These are phyloP conservation scores for Cryptococcus floricola DNA, from an alignment of 1,284 basidiomycete genomes.

Conservation along the genomic window DNA sequence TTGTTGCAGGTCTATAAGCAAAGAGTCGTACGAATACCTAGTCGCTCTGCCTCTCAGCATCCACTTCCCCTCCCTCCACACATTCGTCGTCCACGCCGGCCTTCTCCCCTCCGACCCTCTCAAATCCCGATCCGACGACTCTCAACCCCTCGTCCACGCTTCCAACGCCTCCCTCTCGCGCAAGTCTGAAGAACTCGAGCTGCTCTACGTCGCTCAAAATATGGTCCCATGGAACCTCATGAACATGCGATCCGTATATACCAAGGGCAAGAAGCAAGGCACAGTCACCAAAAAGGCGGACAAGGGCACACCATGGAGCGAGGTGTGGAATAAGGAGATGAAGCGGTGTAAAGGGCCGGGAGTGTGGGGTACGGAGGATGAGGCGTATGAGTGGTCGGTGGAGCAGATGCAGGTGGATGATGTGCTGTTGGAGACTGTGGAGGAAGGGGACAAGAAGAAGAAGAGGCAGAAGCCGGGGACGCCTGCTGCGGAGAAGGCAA, in stretches of 20 bases:
- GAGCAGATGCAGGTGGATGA: slow-evolving; percentile 30
- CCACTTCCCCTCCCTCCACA: slow-evolving; percentile 70
- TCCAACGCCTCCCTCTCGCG: slow-evolving; percentile 50
- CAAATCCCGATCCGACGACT: slow-evolving; percentile 49
- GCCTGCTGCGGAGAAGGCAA: slow-evolving; percentile 1
- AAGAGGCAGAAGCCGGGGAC: slow-evolving; percentile 16
- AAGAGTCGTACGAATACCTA: slow-evolving; percentile 64
- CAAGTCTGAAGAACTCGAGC: slow-evolving; percentile 49
- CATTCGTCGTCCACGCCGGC: slow-evolving; percentile 78
- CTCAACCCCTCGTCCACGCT: slow-evolving; percentile 56
- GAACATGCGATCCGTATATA: slow-evolving; percentile 67
- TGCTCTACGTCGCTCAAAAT: slow-evolving; percentile 71
- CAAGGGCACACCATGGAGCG: slow-evolving; percentile 66
- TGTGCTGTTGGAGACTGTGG: slow-evolving; percentile 20
- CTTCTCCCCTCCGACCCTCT: slow-evolving; percentile 67
- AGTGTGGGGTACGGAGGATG: slow-evolving; percentile 17
- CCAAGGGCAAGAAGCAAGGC: slow-evolving; percentile 49
- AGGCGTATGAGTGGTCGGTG: slow-evolving; percentile 18
- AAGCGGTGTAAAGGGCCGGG: slow-evolving; percentile 53
- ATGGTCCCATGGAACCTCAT: slow-evolving; percentile 65
- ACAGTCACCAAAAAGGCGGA: slow-evolving; percentile 57
- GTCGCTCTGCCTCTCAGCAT: slow-evolving; percentile 65
- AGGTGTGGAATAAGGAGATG: slow-evolving; percentile 70
- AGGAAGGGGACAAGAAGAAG: slow-evolving; percentile 2
- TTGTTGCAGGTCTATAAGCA: slow-evolving; percentile 50